Base-by-base conservation (phyloP, 441 rosid genomes). In the Francoa sonchifolia region DNA sequence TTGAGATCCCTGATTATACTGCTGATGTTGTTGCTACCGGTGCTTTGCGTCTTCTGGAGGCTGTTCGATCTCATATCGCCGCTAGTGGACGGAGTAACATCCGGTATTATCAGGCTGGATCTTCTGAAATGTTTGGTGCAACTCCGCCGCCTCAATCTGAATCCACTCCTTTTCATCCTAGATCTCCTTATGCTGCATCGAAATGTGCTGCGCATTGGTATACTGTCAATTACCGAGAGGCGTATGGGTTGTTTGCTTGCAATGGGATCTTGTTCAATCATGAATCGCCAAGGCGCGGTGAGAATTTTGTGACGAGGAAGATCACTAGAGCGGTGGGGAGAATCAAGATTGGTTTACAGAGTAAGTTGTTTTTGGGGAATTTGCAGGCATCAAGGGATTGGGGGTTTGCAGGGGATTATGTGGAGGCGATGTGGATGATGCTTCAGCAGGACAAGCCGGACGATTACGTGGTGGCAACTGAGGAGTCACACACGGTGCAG, bases 361-460 rank as follows among this genome's bases (percentile, higher is more conserved):
- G 66, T 42, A 89, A 79, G 62, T 59, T 89, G 31, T 89, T 73
- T 42, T 38, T 84, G 35, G 95, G 95, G 39, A 89, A 89, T 42
- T 44, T 89, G 44, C 77, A 74, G 50, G 94, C 95, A 3, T 72
- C 97, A 6, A 63, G 97, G 53, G 95, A 89, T 15, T 89, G 95
- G 94, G 94, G 95, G 0, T 89, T 89, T 45, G 94, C 87, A 0
- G 90, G 90, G 31, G 94, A 85, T 64, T 85, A 82, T 33, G 90
- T 76, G 28, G 84, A 82, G 61, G 96, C 94, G 2, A 82, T 85
- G 94, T 85, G 90, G 94, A 39, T 85, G 82, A 89, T 89, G 98
- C 38, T 89, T 55, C 98, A 89, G 70, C 86, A 85, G 35, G 96
- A 82, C 66, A 77, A 79, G 61, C 76, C 92, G 0, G 92, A 79